These are phyloP conservation scores for Arthrobotrys sphaeroides DNA, from an alignment of 2,329 filamentous ascomycete species.

Conservation along the genomic window DNA sequence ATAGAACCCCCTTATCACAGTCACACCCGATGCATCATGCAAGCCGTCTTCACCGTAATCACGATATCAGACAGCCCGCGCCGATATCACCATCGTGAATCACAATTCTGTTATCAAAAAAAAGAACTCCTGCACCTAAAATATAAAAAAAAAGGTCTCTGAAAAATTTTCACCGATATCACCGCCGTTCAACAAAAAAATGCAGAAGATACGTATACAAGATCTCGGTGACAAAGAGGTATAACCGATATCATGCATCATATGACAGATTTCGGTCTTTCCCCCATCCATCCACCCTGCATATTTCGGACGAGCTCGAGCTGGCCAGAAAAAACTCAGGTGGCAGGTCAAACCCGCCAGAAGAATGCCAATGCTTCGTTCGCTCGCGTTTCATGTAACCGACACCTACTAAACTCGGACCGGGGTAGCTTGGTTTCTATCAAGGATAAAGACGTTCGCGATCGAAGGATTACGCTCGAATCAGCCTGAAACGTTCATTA, in stretches of 20 bases:
- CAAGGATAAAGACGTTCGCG: neutral
- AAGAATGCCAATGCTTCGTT: neutral
- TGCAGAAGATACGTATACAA: neutral
- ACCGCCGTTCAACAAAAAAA: neutral
- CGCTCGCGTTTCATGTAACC: conserved; percentile 20
- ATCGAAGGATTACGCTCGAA: neutral
- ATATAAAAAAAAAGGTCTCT: no score
- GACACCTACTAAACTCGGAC: neutral
- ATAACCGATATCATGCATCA: conserved; percentile 51
- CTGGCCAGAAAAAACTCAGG: conserved; percentile 24
- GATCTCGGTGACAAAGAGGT: neutral
- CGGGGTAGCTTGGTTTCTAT: neutral
- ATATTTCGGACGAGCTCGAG: conserved; percentile 13
- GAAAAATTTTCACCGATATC: conserved; percentile 25
- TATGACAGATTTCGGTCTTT: conserved; percentile 43
- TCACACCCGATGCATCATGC: conserved; percentile 37
- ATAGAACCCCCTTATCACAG: conserved; percentile 11
- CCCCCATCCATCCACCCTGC: conserved; percentile 1
- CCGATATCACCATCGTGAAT: conserved; percentile 7
- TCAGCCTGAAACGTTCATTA: neutral
- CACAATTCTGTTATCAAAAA: conserved; percentile 12
- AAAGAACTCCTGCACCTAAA: no score
- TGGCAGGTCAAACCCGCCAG: conserved; percentile 19
- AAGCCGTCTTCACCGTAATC: conserved; percentile 15
- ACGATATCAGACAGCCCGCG: neutral